Base-by-base conservation (phyloP, 345 rosid species). In the Eucalyptus regnans region DNA sequence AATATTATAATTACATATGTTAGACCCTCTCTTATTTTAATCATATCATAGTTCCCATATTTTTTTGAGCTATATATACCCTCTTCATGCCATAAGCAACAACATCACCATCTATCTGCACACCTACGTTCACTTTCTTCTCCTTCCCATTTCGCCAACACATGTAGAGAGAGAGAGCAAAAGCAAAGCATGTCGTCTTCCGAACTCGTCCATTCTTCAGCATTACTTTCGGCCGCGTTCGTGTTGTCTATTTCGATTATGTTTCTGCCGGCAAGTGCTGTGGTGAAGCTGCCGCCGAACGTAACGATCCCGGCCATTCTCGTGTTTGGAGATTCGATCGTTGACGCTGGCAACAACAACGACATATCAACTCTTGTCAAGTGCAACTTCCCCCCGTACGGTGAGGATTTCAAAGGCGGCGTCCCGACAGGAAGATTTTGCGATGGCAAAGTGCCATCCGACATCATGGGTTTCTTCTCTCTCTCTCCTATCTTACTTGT, bases 311-410 rank as follows among this genome's bases (percentile, higher is more conserved):
- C 98, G 5, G 98, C 96, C 8, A 4, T 97, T 9, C 60, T 94
- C 43, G 96, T 91, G 86, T 97, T 97, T 27, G 99, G 98, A 25
- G 99, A 96, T 87, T 97, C 99, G 31, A 96, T 97, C 10, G 95
- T 95, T 2, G 99, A 95, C 89, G 88, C 99, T 2, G 98, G 99
- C 37, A 97, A 96, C 90, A 97, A 97, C 92, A 96, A 97, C 90
- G 51, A 93, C 49, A 54, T 96, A 41, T 27, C 23, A 33, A 95
- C 98, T 7, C 33, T 92, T 15, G 43, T 92, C 54, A 96, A 94
- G 91, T 90, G 94, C 89, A 87, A 97, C 88, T 97, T 96, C 90
- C 91, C 92, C 79, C 99, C 99, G 0, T 97, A 96, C 8, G 99
- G 99, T 2, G 60, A 86, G 68, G 94, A 95, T 92, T 97, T 96